Conservation (phyloP, 2,329 filamentous ascomycete species). For the Cladophialophora chaetospira region DNA sequence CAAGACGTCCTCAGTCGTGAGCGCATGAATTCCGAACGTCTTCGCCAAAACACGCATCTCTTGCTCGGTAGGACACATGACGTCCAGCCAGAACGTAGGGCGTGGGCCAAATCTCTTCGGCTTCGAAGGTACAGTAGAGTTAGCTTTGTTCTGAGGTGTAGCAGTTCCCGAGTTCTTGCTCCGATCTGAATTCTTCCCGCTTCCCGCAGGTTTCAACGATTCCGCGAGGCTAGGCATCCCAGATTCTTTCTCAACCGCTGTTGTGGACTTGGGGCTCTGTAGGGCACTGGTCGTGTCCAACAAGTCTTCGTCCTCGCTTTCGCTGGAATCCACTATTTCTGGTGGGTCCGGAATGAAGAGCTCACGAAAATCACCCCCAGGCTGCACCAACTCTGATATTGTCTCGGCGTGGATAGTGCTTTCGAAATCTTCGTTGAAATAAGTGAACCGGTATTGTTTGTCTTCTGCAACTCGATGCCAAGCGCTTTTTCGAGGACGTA, state of each 20-base stretch:
- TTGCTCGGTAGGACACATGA: slow-evolving; percentile 83
- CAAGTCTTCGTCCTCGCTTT: slow-evolving; percentile 61
- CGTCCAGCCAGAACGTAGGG: slow-evolving; percentile 95
- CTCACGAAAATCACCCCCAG: slow-evolving; percentile 79
- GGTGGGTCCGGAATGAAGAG: slow-evolving; percentile 88
- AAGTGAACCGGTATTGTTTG: slow-evolving; percentile 90
- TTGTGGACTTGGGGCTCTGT: slow-evolving; percentile 26
- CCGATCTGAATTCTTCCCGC: slow-evolving; percentile 21
- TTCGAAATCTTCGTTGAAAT: slow-evolving; percentile 96
- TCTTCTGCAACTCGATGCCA: slow-evolving; percentile 92
- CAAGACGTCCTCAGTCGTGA: slow-evolving; percentile 96
- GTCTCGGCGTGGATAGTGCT: slow-evolving; percentile 95
- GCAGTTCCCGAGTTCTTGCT: slow-evolving; percentile 37
- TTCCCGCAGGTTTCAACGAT: slow-evolving; percentile 8
- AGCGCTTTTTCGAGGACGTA: slow-evolving; percentile 70
- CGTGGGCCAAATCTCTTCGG: slow-evolving; percentile 71
- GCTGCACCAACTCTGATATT: slow-evolving; percentile 88
- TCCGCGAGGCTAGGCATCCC: slow-evolving; percentile 10
- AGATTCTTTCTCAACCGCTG: not conserved
- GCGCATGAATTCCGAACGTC: slow-evolving; percentile 90
- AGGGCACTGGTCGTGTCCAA: slow-evolving; percentile 4
- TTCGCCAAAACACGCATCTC: slow-evolving; percentile 95
- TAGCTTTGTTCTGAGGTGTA: slow-evolving; percentile 48
- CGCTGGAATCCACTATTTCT: slow-evolving; percentile 70
- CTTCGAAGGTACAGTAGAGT: slow-evolving; percentile 39